Base-by-base conservation (phyloP, 345 rosid species). In the Physaria fendleri region DNA sequence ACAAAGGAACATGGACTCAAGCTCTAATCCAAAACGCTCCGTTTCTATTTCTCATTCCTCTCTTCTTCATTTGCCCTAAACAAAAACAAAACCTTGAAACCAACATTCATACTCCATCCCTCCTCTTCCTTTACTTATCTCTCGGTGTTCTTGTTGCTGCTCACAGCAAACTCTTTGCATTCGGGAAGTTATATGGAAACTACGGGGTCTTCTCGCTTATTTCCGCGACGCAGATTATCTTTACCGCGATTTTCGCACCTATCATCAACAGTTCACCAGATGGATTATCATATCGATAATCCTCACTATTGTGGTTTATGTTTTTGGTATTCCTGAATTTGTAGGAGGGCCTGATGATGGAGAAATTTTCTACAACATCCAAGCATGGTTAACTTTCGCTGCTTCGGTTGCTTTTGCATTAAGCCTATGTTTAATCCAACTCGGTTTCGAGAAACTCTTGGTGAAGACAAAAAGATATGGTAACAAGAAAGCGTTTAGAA, bases 351-450 rank as follows among this genome's bases (percentile, higher is more conserved):
- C 56, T 16, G 15, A 17, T 11, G 56, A 50, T 15, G 56, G 30
- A 50, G 38, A 29, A 11, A n/a, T n/a, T n/a, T 50, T 11, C 13
- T 50, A 50, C 15, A 11, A 7, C 24, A 11, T 17, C 8, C 56
- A 50, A 50, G 56, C 56, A 29, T 50, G 56, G 56, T 30, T 50
- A 16, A 29, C 56, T 50, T 50, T 50, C 11, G 24, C 56, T 29
- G 56, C 24, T 11, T 16, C 56, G 0, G 39, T 50, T 30, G 24
- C 56, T 9, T 50, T 50, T 9, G 24, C 56, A 5, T 11, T 50
- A 50, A 29, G 38, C 6, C 56, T 50, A 5, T 50, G 56, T 29
- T 50, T 50, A 6, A 0, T 29, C 38, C 56, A 50, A 50, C 56
- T 50, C 0, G 38, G 56, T 0, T 50, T 50, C 10, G 56, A 50